A percentile compares a stretch with the other conserved stretches of the same genome.
These are phyloP conservation scores for Saccharomycopsis fodiens DNA, from an alignment of 805 yeast genomes.

Conservation along the genomic window DNA sequence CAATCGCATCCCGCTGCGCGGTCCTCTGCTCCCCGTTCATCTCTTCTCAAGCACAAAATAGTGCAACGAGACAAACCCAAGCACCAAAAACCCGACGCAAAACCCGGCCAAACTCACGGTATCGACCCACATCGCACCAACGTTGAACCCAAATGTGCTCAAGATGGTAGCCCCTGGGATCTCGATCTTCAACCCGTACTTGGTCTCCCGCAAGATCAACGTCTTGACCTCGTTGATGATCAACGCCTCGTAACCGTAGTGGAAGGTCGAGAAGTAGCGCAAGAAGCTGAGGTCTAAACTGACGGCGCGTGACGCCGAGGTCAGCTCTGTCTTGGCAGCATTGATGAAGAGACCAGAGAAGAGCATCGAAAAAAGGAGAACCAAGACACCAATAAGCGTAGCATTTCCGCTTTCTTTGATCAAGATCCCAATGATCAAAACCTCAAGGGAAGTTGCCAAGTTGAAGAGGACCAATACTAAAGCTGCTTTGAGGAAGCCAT, in stretches of 20 bases:
- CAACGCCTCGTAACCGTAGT: slow-evolving; percentile 91
- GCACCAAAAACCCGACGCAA: slow-evolving; percentile 46
- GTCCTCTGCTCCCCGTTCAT: slow-evolving; percentile 29
- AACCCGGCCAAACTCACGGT: slow-evolving; percentile 50
- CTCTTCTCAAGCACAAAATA: slow-evolving; percentile 69
- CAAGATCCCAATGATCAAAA: slow-evolving; percentile 80
- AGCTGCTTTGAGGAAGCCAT: slow-evolving; percentile 65
- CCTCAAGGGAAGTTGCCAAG: slow-evolving; percentile 75
- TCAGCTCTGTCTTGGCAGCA: slow-evolving; percentile 24
- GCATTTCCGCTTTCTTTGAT: slow-evolving; percentile 90
- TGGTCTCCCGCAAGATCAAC: slow-evolving; percentile 74
- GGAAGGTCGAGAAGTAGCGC: slow-evolving; percentile 84
- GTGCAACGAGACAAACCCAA: slow-evolving; percentile 74
- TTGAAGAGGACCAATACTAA: slow-evolving; percentile 74
- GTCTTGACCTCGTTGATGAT: slow-evolving; percentile 89
- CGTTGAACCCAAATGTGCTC: slow-evolving; percentile 91
- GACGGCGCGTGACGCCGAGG: neutral
- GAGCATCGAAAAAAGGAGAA: slow-evolving; percentile 73
- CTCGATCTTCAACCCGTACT: slow-evolving; percentile 88
- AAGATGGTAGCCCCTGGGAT: slow-evolving; percentile 97
- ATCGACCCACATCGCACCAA: slow-evolving; percentile 66
- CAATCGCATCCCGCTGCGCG: no score
- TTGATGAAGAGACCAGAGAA: slow-evolving; percentile 91
- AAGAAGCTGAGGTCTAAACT: slow-evolving; percentile 53
- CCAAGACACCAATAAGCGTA: slow-evolving; percentile 77